These are phyloP conservation scores for Paspalum vaginatum DNA, from an alignment of 176 grass and related monocot genomes.

Conservation along the genomic window DNA sequence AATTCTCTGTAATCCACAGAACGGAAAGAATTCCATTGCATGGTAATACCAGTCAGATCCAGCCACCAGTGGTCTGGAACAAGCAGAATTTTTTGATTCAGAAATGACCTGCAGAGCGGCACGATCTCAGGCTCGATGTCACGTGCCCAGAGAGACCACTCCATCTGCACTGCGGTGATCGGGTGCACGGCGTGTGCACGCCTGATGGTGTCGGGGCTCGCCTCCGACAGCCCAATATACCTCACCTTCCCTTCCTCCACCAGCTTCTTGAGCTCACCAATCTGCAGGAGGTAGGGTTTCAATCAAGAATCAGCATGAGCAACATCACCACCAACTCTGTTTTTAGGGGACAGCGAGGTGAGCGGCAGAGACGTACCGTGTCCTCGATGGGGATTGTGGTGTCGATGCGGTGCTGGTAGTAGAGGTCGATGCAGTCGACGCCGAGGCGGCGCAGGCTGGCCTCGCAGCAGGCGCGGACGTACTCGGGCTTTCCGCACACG, in stretches of 20 bases:
- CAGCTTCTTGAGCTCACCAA: constrained; percentile 79
- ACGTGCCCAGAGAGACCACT: constrained; percentile 87
- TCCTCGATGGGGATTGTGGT: constrained; percentile 69
- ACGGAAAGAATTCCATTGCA: background rate
- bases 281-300: constrained; percentile 38
- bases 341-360: background rate
- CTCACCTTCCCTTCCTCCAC: constrained; percentile 88
- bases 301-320: background rate
- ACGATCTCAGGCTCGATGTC: constrained; percentile 88
- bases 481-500: constrained; percentile 62
- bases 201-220: constrained; percentile 79
- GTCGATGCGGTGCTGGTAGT: constrained; percentile 81
- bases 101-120: constrained; percentile 75
- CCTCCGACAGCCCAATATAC: constrained; percentile 84
- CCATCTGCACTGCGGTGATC: constrained; percentile 78
- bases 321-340: background rate
- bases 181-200: constrained; percentile 80
- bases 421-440: constrained; percentile 69
- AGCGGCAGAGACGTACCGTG: constrained; percentile 47
- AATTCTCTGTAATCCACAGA: constrained; percentile 54
- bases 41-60: background rate
- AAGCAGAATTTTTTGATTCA: background rate
- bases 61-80: background rate
- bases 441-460: constrained; percentile 67
- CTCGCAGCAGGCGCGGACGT: constrained; percentile 70